These are phyloP conservation scores for Trichosporon sp. DNA, from an alignment of 1,284 basidiomycete species.

Conservation along the genomic window DNA sequence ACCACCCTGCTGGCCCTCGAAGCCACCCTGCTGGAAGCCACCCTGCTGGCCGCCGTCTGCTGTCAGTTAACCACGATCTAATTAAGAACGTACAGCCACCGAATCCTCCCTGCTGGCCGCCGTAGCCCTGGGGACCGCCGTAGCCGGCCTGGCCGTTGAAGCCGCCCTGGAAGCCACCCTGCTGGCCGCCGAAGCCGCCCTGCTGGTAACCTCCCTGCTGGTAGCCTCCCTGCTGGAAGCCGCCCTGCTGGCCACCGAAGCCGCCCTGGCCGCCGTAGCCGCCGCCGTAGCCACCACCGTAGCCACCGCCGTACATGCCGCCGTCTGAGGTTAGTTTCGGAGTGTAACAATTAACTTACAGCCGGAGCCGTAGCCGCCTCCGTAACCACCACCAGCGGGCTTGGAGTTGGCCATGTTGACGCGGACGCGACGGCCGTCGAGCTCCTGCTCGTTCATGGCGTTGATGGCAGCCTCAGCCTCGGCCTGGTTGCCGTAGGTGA, in stretches of 20 bases:
- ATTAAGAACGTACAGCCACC: constrained; percentile 37
- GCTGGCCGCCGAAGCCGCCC: constrained; percentile 40
- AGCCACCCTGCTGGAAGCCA: constrained; percentile 56
- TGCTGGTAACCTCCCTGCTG: constrained; percentile 53
- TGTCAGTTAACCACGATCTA: neutral
- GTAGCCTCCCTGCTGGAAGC: constrained; percentile 51
- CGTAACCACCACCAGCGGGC: constrained; percentile 61
- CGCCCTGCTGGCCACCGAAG: constrained; percentile 49
- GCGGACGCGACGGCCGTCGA: constrained; percentile 85
- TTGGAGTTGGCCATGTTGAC: constrained; percentile 94
- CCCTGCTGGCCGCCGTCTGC: constrained; percentile 41
- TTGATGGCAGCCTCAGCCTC: constrained; percentile 82
- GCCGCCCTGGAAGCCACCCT: constrained; percentile 51
- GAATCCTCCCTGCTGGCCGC: constrained; percentile 52
- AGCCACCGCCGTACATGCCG: constrained; percentile 42
- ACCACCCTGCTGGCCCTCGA: constrained; percentile 42
- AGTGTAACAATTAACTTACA: constrained; percentile 35
- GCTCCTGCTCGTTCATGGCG: constrained; percentile 83
- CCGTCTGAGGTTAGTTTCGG: constrained; percentile 32
- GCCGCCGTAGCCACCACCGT: constrained; percentile 48
- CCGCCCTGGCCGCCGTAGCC: constrained; percentile 44
- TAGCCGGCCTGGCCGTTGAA: constrained; percentile 53
- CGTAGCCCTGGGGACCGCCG: constrained; percentile 51
- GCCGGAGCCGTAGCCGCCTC: constrained; percentile 54
- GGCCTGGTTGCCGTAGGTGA: constrained; percentile 67